Percentiles rank a stretch among this genome's conserved stretches.
These are phyloP conservation scores for Metschnikowia similis DNA, from an alignment of 805 yeast genomes.

Conservation along the genomic window DNA sequence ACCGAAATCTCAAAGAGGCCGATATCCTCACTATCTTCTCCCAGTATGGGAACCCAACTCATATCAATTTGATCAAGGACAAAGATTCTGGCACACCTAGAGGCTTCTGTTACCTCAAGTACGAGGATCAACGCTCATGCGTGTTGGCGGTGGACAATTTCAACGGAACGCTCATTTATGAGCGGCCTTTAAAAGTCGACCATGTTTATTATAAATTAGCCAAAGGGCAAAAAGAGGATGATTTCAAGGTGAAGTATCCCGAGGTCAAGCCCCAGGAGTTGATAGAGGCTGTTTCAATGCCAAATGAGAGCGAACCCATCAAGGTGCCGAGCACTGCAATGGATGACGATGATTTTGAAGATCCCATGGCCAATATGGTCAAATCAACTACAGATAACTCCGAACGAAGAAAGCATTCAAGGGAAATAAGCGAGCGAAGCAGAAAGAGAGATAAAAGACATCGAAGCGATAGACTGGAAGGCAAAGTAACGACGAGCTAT, in stretches of 20 bases:
- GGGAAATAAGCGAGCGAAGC: background rate
- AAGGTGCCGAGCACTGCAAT: background rate
- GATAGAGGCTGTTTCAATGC: conserved; percentile 6
- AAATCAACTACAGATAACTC: conserved; percentile 15
- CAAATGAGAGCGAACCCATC: background rate
- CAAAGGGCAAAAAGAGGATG: conserved; percentile 48
- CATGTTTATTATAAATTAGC: conserved; percentile 61
- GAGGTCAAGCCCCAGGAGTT: conserved; percentile 7
- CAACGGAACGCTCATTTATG: conserved; percentile 61
- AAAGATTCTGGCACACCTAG: conserved; percentile 56
- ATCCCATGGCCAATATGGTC: conserved; percentile 36
- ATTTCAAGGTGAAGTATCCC: conserved; percentile 29
- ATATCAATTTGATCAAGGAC: conserved; percentile 66
- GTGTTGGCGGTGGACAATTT: conserved; percentile 85
- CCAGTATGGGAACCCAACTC: conserved; percentile 85
- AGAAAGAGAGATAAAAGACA: background rate
- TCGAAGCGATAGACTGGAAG: background rate
- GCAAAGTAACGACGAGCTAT: background rate
- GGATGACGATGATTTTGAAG: conserved; percentile 28
- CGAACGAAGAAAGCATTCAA: background rate
- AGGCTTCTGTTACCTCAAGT: conserved; percentile 80
- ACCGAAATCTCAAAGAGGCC: conserved; percentile 61
- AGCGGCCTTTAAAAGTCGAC: conserved; percentile 54
- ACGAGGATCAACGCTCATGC: conserved; percentile 76
- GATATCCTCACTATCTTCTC: conserved; percentile 78